Percentiles rank a stretch among this genome's conserved stretches.
These are phyloP conservation scores for Crepidotus sp. DNA, from an alignment of 1,284 basidiomycete genomes.

Conservation along the genomic window DNA sequence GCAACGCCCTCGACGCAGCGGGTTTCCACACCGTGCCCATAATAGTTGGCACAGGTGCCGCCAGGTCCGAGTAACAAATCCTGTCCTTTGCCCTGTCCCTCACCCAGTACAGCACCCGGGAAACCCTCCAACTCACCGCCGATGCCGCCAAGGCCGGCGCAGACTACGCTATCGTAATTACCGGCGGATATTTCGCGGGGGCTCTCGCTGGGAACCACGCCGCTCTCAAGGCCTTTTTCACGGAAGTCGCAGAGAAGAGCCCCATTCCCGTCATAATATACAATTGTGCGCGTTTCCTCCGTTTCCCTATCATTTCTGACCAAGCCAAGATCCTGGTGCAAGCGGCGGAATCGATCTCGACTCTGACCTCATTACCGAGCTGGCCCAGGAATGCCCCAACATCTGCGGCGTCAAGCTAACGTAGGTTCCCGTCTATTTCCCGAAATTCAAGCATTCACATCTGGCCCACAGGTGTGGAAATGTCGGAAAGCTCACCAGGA, in stretches of 20 bases:
- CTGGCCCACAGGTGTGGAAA: conserved; percentile 61
- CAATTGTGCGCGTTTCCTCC: conserved; percentile 56
- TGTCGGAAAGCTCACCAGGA: conserved; percentile 83
- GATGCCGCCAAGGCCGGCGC: conserved; percentile 77
- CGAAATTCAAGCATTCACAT: neutral
- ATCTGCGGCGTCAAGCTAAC: conserved; percentile 82
- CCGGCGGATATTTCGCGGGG: conserved; percentile 80
- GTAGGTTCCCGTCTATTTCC: conserved; percentile 33
- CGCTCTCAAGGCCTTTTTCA: conserved; percentile 74
- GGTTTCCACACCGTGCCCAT: conserved; percentile 57
- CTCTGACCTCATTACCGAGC: conserved; percentile 75
- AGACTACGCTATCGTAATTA: conserved; percentile 78
- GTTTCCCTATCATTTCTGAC: conserved; percentile 12
- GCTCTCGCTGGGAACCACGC: conserved; percentile 49
- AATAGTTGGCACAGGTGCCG: conserved; percentile 68
- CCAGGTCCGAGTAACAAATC: conserved; percentile 6
- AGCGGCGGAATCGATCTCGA: conserved; percentile 80
- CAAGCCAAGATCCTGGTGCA: conserved; percentile 61
- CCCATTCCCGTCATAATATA: conserved; percentile 86
- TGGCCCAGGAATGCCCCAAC: conserved; percentile 66
- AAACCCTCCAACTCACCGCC: conserved; percentile 64
- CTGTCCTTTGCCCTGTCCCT: neutral
- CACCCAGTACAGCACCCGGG: conserved; percentile 61
- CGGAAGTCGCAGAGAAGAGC: conserved; percentile 66
- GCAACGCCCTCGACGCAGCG: conserved; percentile 62